Evolutionary conservation across 768 basidiomycete genomes (phyloP), one percentile per base, ranked within the genome.

Genomic region (Rhizopogon vulgaris): DNA sequence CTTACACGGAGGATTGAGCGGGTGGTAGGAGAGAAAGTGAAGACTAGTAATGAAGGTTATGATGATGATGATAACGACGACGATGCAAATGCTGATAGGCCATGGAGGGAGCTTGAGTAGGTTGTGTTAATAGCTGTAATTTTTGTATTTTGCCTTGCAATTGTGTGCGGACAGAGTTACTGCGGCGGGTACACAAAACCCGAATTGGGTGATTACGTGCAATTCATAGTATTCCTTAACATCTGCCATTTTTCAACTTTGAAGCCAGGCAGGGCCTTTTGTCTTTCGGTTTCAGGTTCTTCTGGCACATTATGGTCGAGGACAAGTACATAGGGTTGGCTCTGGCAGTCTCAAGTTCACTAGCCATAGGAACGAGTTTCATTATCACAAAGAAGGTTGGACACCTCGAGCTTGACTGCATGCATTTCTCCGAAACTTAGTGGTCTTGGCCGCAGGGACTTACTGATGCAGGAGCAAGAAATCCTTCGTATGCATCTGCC

Each of bases 321-420:
- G 95, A 96, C 73, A 96, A 94, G 73, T 95, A 93, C 67, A 91
- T 97, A 45, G 96, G 96, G 30, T 80, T 99, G 48, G 79, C 82
- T 24, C 82, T 99, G 51, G 94, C 96, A 49, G 71, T 98, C 45
- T 83, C 85, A 17, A 82, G 91, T 59, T 88, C 90, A 11, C 63
- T 90, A 24, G 84, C 88, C 53, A 98, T 98, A 59, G 95, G 96
- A 46, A 90, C 87, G 37, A 95, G 93, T 69, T 96, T 94, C 68
- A 96, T 99, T 65, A 95, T 99, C 66, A 99, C 95, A 15, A 99
- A 99, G 82, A 98, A 96, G 87, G 95, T 89, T 47, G 58, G 71
- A 42, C 9, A 2, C 37, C 22, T 39, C 11, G 38, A 40, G 24
- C 28, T 28, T 38, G 14, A n/a, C 25, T 41, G 50, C 25, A 18